Conservation (phyloP, 257 asterid genomes). For the Linderniella brevidens region DNA sequence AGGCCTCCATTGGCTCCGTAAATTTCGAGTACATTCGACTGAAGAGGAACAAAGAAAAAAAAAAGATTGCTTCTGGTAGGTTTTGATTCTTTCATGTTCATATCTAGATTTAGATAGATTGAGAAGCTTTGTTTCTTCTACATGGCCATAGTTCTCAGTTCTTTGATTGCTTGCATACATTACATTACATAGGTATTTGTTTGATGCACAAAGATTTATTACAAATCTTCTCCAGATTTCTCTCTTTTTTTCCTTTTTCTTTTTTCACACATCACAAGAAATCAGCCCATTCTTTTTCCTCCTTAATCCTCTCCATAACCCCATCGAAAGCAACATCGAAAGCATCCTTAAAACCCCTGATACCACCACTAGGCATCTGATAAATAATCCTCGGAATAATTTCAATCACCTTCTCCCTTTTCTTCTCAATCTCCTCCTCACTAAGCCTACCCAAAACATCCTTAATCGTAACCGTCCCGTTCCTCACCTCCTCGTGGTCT, state of each 20-base stretch:
- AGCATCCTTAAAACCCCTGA: conserved; percentile 46
- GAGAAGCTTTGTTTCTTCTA: neutral
- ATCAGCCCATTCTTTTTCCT: conserved; percentile 59
- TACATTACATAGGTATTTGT: no score
- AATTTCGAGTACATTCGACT: no score
- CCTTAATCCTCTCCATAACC: conserved; percentile 58
- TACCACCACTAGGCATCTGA: conserved; percentile 36
- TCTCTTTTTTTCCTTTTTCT: no score
- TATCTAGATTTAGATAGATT: no score
- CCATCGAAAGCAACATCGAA: conserved; percentile 83
- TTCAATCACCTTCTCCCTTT: conserved; percentile 64
- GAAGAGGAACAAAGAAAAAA: no score
- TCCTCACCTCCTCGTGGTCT: conserved; percentile 40
- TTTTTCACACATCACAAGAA: conserved; percentile 16
- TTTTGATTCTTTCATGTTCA: no score
- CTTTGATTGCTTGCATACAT: no score
- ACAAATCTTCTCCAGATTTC: no score
- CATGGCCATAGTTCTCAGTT: no score
- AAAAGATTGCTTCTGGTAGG: no score
- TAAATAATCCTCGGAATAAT: conserved; percentile 58
- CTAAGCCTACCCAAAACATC: conserved; percentile 32
- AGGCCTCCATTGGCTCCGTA: no score
- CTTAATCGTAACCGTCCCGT: conserved; percentile 35
- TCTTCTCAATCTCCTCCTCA: conserved; percentile 37
- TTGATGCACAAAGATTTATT: no score